Evolutionary conservation across 73 alveolate genomes (phyloP).

Genomic region (Paramecium biaurelia): DNA sequence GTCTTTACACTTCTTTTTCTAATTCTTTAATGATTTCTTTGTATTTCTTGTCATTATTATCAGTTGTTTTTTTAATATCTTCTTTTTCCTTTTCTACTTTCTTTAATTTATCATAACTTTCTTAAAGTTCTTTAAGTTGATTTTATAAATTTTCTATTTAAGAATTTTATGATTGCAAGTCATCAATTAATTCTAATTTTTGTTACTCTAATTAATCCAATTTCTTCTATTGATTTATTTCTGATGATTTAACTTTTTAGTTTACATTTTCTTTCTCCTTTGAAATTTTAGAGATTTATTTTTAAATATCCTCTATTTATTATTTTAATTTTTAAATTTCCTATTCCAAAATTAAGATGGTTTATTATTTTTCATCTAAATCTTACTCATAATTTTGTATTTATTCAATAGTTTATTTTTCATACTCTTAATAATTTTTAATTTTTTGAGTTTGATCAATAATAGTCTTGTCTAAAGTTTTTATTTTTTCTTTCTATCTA

Average conservation of each 20-base stretch:
- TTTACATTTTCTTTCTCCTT: background rate
- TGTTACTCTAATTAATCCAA: background rate
- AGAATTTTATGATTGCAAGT: background rate
- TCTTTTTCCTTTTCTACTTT: background rate
- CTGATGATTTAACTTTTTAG: background rate
- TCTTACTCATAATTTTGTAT: background rate
- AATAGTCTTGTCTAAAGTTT: background rate
- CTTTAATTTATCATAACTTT: background rate
- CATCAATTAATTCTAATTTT: background rate
- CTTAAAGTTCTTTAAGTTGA: background rate
- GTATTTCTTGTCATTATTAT: background rate
- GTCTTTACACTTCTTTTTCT: background rate
- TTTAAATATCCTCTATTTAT: background rate
- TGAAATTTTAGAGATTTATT: background rate
- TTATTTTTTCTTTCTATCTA: background rate
- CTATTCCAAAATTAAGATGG: background rate
- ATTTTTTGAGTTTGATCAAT: background rate
- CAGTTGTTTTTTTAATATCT: background rate
- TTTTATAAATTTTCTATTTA: background rate
- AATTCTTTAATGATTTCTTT: background rate
- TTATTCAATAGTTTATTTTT: background rate
- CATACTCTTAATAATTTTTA: background rate
- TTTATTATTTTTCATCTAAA: background rate
- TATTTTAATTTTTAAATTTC: background rate
- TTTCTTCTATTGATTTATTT: background rate